These are phyloP conservation scores for Didymellaceae sp. DNA, from an alignment of 2,329 filamentous ascomycete genomes.

Conservation along the genomic window DNA sequence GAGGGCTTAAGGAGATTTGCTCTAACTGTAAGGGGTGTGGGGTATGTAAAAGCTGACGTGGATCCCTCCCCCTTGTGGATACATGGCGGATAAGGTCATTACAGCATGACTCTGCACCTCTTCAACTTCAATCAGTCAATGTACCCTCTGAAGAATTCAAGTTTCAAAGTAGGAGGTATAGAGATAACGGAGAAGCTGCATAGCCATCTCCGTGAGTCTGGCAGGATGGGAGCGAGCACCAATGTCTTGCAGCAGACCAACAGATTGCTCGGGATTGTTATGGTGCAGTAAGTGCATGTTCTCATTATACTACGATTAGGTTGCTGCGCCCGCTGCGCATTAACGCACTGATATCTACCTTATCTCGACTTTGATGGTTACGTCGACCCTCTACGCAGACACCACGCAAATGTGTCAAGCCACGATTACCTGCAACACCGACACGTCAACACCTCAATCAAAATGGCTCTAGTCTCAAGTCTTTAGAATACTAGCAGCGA, in stretches of 20 bases:
- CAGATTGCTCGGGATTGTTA: too few species aligned
- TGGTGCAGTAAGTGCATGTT: constrained; percentile 3
- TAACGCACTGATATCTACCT: neutral
- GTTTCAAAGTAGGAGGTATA: too few species aligned
- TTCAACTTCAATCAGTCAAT: too few species aligned
- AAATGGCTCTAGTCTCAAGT: neutral
- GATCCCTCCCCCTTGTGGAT: constrained; percentile 7
- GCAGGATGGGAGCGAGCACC: too few species aligned
- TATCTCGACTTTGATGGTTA: neutral
- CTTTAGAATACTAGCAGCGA: constrained; percentile 45
- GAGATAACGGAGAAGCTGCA: too few species aligned
- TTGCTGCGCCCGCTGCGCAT: constrained; percentile 1
- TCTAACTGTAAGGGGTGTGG: constrained; percentile 7
- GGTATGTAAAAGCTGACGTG: constrained; percentile 7
- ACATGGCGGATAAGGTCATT: neutral
- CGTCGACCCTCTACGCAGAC: constrained; percentile 1
- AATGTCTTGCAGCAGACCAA: too few species aligned
- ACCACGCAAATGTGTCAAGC: neutral
- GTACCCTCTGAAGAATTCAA: too few species aligned
- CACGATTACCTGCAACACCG: constrained; percentile 1
- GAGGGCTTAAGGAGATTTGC: constrained; percentile 4
- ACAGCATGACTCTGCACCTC: too few species aligned
- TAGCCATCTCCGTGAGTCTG: too few species aligned
- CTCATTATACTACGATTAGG: constrained; percentile 14
- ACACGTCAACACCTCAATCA: neutral